Evolutionary conservation across 2,329 filamentous ascomycete species (phyloP), one percentile per base, ranked within the genome.

Genomic region (Ophiostoma sp.): DNA sequence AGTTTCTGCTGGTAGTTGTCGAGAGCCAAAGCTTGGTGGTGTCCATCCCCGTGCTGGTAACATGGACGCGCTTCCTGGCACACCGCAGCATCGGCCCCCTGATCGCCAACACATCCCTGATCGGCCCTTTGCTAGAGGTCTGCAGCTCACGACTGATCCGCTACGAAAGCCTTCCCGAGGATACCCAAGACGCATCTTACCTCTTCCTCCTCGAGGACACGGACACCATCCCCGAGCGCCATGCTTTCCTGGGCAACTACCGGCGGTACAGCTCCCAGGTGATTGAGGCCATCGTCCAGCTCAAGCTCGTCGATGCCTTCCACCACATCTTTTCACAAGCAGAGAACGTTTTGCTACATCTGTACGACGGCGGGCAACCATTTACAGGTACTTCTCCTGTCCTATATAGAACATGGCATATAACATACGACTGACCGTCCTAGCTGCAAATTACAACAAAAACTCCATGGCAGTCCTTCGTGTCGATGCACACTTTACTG

Each of bases 221-320:
- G 68, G 95, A 99, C 75, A 98, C 94, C 0, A 82, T 94, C 27
- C 95, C 95, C 0, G 95, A 99, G 76, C 86, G 93, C 38, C 95
- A 99, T 78, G 92, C 93, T 0, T 99, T 99, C 76, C 84, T 98
- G 11, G 93, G 94, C 4, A 98, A 99, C 75, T 99, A 99, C 77
- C 85, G 95, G 52, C 86, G 95, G 69, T 98, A 97, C 75, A 95
- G 93, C 76, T 88, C 89, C 3, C 89, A 91, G 70, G 86, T 97
- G 40, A 92, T 99, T 68, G 94, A 98, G 78, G 85, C 85, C 16
- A 92, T 98, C 71, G 92, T 96, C 36, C 85, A 91, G 72, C 85
- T 91, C 73, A 90, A 92, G 73, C 87, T 93, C 2, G 86, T 90
- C 66, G 93, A 97, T 70, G 94, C 94, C 0, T 88, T 98, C 72